Evolutionary conservation across 495 filamentous ascomycete species (phyloP), one percentile per base, ranked within the genome.

Genomic region (Lindgomyces ingoldianus): DNA sequence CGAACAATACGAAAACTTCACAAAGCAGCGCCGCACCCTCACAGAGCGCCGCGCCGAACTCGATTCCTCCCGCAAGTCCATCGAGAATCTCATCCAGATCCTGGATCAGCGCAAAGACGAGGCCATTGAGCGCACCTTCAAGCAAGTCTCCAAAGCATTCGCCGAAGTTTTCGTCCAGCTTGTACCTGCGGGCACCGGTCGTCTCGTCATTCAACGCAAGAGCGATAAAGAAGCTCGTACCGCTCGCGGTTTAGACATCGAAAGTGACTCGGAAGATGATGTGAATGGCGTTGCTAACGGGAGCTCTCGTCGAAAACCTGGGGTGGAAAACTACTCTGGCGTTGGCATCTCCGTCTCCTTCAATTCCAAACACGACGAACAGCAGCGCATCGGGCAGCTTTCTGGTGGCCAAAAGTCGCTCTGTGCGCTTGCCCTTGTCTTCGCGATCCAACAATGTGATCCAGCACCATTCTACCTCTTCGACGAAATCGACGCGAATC

Each of bases 301-400:
- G 4, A 16, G 19, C 6, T 6, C 6, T 39, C 33, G 33, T 48
- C 77, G 79, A 19, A 79, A 79, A n/a, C 77, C 85, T 51, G 86
- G 84, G 51, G 93, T 98, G 1, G 95, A 98, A 75, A 96, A 94
- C 77, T 99, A 98, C 74, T 91, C 90, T 1, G 94, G 94, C 33
- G 94, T 99, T 3, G 94, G 93, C n/a, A 98, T 99, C 76, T 91
- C 89, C 68, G 94, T 99, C 24, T 93, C 90, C 66, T 99, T 99
- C 82, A 99, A 98, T 79, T 96, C 91, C 73, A 96, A 96, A 76
- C 87, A 91, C 62, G 95, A 99, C 66, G 94, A 99, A 69, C 94
- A 99, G 77, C 94, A 99, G 73, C 90, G 91, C 50, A 96, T 99
- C 67, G 90, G 94, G 77, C 94, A 99, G 76, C 85, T 99, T 57